These are phyloP conservation scores for Chrysopogon serrulatus DNA, from an alignment of 176 grass and related monocot genomes.

Conservation along the genomic window DNA sequence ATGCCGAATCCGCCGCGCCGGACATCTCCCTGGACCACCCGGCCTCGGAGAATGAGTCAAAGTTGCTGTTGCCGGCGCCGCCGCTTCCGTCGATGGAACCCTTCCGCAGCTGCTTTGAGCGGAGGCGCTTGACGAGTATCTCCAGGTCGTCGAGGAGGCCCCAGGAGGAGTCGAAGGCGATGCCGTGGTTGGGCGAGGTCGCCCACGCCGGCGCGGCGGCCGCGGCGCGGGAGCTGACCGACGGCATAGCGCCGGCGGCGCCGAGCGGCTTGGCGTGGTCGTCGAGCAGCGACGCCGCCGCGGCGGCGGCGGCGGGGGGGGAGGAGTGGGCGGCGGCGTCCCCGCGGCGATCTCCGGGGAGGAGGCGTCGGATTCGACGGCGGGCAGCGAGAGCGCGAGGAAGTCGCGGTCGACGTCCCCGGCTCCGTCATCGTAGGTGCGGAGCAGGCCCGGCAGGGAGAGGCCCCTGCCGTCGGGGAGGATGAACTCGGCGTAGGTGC, in stretches of 20 bases:
- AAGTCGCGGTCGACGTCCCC: conserved; percentile 97
- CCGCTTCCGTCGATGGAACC: conserved; percentile 14
- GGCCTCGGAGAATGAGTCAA: conserved; percentile 88
- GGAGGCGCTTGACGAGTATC: conserved; percentile 90
- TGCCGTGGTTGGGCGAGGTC: conserved; percentile 69
- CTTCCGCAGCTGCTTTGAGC: conserved; percentile 78
- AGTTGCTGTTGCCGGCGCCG: conserved; percentile 47
- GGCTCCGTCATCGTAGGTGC: conserved; percentile 88
- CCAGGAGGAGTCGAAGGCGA: conserved; percentile 85
- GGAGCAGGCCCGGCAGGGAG: conserved; percentile 71
- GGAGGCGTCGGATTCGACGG: conserved; percentile 42
- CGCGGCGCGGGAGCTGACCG: conserved; percentile 26
- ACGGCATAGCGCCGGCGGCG: conserved; percentile 4
- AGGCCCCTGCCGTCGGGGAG: conserved; percentile 41
- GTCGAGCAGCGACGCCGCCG: conserved; percentile 49
- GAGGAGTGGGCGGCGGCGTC: neutral
- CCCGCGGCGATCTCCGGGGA: conserved; percentile 26
- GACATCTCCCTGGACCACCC: conserved; percentile 92
- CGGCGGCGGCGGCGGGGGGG: neutral
- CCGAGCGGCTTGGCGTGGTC: conserved; percentile 52
- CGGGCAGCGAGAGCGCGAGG: conserved; percentile 57
- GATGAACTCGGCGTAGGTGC: conserved; percentile 88
- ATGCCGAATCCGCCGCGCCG: conserved; percentile 47
- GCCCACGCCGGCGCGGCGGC: conserved; percentile 57
- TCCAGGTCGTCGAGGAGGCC: conserved; percentile 86